A percentile compares a stretch with the other conserved stretches of the same genome.
Evolutionary conservation across 768 basidiomycete genomes (phyloP).

Genomic region (Daedalea quercina): DNA sequence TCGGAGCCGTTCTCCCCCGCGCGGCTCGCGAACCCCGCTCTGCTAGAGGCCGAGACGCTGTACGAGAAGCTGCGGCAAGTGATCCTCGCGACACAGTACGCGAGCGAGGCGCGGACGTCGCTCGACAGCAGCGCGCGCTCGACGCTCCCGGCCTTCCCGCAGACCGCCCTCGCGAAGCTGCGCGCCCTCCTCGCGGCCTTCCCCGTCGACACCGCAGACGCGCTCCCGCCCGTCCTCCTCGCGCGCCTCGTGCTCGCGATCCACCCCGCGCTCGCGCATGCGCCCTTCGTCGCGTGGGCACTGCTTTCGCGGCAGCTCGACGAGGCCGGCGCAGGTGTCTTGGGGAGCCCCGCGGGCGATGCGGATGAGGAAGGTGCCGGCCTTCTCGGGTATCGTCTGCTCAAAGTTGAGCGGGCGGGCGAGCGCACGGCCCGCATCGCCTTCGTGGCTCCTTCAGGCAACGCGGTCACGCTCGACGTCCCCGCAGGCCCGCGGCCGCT

Average conservation of each 20-base stretch:
- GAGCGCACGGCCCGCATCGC: conserved; percentile 33
- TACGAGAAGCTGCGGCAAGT: conserved; percentile 45
- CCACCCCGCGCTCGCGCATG: conserved; percentile 51
- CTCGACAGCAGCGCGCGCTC: conserved; percentile 49
- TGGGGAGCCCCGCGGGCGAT: conserved; percentile 38
- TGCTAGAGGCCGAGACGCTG: conserved; percentile 14
- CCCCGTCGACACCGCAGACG: conserved; percentile 41
- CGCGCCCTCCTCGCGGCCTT: conserved; percentile 38
- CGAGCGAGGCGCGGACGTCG: conserved; percentile 49
- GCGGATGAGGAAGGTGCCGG: conserved; percentile 34
- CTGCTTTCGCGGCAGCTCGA: conserved; percentile 49
- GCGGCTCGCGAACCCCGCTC: conserved; percentile 2
- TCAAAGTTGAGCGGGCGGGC: conserved; percentile 33
- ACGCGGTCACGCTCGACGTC: conserved; percentile 30
- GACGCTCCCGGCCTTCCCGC: conserved; percentile 54
- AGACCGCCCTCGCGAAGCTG: conserved; percentile 53
- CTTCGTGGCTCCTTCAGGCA: conserved; percentile 31
- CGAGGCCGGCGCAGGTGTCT: conserved; percentile 45
- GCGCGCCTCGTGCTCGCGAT: conserved; percentile 48
- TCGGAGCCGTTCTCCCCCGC: conserved; percentile 2
- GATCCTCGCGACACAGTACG: conserved; percentile 56
- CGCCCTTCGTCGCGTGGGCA: conserved; percentile 58
- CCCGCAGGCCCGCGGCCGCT: conserved; percentile 43
- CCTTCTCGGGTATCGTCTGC: conserved; percentile 45
- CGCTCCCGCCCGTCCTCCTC: conserved; percentile 40